Evolutionary conservation across 2,329 filamentous ascomycete genomes (phyloP).

Genomic region (Cladobotryum mycophilum): DNA sequence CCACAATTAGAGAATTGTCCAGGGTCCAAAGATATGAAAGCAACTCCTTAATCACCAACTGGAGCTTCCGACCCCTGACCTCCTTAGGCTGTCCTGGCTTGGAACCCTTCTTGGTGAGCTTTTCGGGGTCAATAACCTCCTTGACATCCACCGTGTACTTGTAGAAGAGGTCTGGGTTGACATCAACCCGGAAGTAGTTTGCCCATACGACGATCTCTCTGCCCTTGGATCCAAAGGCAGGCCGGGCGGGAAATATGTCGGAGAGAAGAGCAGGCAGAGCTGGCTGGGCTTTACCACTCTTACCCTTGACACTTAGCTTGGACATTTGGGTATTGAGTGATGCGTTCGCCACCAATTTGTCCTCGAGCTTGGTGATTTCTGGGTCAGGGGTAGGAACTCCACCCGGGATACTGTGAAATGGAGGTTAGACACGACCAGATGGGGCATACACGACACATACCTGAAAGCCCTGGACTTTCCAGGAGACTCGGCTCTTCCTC

Average conservation of each 20-base stretch:
- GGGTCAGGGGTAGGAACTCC: conserved; percentile 19
- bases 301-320: conserved; percentile 24
- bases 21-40: conserved; percentile 29
- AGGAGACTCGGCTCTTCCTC: conserved; percentile 17
- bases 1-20: conserved; percentile 27
- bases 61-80: conserved; percentile 38
- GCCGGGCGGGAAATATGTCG: conserved; percentile 39
- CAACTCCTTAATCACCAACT: conserved; percentile 34
- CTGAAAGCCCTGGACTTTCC: conserved; percentile 17
- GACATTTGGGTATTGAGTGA: conserved; percentile 32
- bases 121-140: conserved; percentile 13
- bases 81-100: conserved; percentile 17
- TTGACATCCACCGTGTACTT: conserved; percentile 40
- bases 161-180: conserved; percentile 32
- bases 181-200: conserved; percentile 46
- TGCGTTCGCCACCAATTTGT: conserved; percentile 29
- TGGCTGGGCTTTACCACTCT: conserved; percentile 9
- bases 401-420: conserved; percentile 17
- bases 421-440: conserved; percentile 1
- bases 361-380: conserved; percentile 31
- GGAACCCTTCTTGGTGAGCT: conserved; percentile 8
- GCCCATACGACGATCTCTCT: conserved; percentile 41
- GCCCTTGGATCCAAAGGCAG: conserved; percentile 43
- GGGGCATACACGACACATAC: conserved; percentile 8
- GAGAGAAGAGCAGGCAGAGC: conserved; percentile 9